A percentile compares a stretch with the other conserved stretches of the same genome.
Conservation (phyloP, 441 rosid species). For the Croton laevigatus region DNA sequence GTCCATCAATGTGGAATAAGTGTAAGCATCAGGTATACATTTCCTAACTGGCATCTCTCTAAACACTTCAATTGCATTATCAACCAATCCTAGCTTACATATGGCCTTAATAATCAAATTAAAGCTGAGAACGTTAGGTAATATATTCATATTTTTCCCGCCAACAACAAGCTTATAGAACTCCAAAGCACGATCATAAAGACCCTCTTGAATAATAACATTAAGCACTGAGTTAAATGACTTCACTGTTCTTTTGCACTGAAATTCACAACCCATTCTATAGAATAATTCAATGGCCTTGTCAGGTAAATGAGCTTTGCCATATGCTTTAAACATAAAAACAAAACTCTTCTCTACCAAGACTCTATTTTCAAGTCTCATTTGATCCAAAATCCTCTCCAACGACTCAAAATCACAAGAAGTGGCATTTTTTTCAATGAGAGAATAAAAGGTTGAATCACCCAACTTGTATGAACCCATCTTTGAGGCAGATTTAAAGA, state of each 20-base stretch:
- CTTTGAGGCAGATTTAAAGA: constrained; percentile 50
- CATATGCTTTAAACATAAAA: constrained; percentile 66
- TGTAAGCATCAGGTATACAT: constrained; percentile 69
- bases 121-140: constrained; percentile 70
- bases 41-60: constrained; percentile 61
- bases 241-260: constrained; percentile 47
- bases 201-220: constrained; percentile 60
- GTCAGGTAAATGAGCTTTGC: constrained; percentile 60
- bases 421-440: constrained; percentile 54
- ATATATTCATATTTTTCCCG: constrained; percentile 42
- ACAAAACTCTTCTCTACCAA: constrained; percentile 58
- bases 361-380: constrained; percentile 60
- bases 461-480: constrained; percentile 68
- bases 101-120: constrained; percentile 70
- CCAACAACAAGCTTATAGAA: constrained; percentile 51
- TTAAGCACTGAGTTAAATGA: constrained; percentile 71
- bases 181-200: constrained; percentile 57
- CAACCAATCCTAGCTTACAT: constrained; percentile 71
- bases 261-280: constrained; percentile 55
- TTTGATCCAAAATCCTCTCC: constrained; percentile 53
- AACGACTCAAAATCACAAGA: constrained; percentile 56
- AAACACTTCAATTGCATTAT: constrained; percentile 64
- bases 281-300: constrained; percentile 70
- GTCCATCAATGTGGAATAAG: constrained; percentile 88
- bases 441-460: constrained; percentile 71